Conservation (phyloP, 169 alveolate genomes). For the Cyclospora cayetanensis region DNA sequence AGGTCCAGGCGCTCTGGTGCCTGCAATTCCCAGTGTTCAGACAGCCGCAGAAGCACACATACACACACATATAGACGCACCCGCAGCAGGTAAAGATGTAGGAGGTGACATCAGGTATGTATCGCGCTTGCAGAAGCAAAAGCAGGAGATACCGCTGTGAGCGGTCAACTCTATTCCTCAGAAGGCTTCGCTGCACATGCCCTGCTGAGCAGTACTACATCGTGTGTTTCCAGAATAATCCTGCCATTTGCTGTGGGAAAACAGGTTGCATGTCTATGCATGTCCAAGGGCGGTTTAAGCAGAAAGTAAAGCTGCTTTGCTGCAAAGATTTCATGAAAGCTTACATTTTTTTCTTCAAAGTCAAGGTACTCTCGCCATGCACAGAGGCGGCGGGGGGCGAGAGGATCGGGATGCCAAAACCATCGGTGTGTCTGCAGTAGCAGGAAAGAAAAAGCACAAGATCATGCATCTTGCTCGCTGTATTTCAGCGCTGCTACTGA, state of each 20-base stretch:
- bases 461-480: no score
- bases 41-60: background rate
- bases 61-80: background rate
- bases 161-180: background rate
- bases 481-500: slow-evolving; percentile 23
- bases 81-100: background rate
- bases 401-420: slow-evolving; percentile 75
- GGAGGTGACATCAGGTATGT: background rate
- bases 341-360: slow-evolving; percentile 61
- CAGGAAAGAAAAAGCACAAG: background rate
- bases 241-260: background rate
- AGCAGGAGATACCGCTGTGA: background rate
- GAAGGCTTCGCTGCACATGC: background rate
- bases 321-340: background rate
- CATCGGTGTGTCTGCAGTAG: slow-evolving; percentile 61
- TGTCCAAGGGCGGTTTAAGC: background rate
- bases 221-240: background rate
- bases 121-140: background rate
- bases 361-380: slow-evolving; percentile 75
- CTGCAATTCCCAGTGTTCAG: background rate
- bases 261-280: background rate
- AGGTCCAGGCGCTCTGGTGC: slow-evolving; percentile 47
- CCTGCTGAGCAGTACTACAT: background rate
- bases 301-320: background rate
- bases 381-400: slow-evolving; percentile 66